Base-by-base conservation (phyloP, 1,139 yeast species). In the Kurtzmaniella quercitrusa region DNA sequence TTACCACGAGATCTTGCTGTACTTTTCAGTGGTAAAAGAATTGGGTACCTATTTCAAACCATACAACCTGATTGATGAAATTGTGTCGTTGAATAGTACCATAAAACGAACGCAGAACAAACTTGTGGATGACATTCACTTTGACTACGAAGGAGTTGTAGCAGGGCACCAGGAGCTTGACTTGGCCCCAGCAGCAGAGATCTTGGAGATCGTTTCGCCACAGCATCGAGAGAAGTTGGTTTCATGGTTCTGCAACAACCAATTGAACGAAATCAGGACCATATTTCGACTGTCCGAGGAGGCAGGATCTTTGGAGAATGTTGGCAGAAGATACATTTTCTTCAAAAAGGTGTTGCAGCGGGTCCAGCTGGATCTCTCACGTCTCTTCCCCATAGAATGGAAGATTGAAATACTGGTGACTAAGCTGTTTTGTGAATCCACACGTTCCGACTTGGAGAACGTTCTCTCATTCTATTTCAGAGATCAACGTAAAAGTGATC, bases 271-370 rank as follows among this genome's bases (percentile, higher is more conserved):
- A 56, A 81, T 93, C 46, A 76, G 77, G 37, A 69, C 79, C 19
- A 88, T 93, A 12, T 93, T 93, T 63, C 77, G 80, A 45, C 73
- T 81, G 24, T 73, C 80, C 16, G 97, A 90, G 53, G 98, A 91
- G 62, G 98, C 98, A 0, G 97, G 97, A 1, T 85, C 95, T 1
- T 66, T 93, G 48, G 98, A 93, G 48, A 93, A 93, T 61, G 66
- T 93, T 40, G 76, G 81, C 16, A 70, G 98, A 52, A 71, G 98
- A 42, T 93, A 81, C 59, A 77, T 91, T 27, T 93, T 86, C 61
- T 85, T 89, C 62, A 83, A 85, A 52, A 81, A 86, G 51, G 75
- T 88, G 1, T 65, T 91, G 46, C 75, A 75, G 40, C 76, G 79
- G 44, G 80, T 85, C 48, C 82, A 79, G 43, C 63, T 77, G 1